Evolutionary conservation across 495 filamentous ascomycete genomes (phyloP), one percentile per base, ranked within the genome.

Genomic region (Aspergillus haitiensis): DNA sequence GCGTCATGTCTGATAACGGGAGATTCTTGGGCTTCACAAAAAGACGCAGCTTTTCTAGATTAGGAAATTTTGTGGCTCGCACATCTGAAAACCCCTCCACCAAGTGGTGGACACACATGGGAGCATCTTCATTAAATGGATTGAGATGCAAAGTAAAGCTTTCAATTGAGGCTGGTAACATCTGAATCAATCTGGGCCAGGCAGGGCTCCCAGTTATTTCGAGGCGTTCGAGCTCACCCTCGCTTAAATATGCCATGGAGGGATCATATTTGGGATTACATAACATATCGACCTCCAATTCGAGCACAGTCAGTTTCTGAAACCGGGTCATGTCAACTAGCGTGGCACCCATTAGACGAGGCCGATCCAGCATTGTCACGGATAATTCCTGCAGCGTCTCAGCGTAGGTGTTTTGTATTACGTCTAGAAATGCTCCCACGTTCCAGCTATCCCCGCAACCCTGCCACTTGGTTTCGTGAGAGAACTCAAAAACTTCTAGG

Each of bases 401-500:
- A 6, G 37, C 53, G 53, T 40, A 56, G 53, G 2, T 31, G 31
- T 56, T 12, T 21, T 45, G 53, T 18, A 56, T 40, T 8, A 27
- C 34, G 15, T 37, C 36, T 18, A 56, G 16, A 31, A 56, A 56
- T 32, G 51, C 58, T 21, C 50, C 58, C 10, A 34, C 9, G 15
- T 60, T 60, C 58, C 50, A 54, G 40, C 35, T 55, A 39, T 55
- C 9, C 11, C 58, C 58, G n/a, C 58, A 60, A 40, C 49, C 58
- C 32, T 60, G 58, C 58, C 58, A 60, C 50, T 60, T 60, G 6
- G 50, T 60, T 47, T 60, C 50, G 39, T 60, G 58, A 18, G 58
- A 60, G 16, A 47, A 60, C 11, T 54, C 49, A 47, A 60, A 60
- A 4, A 55, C 34, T 40, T 60, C 58, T 10, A 60, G 40, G 49